Base-by-base conservation (phyloP, 2,329 filamentous ascomycete species). In the Scedosporium dehoogii region DNA sequence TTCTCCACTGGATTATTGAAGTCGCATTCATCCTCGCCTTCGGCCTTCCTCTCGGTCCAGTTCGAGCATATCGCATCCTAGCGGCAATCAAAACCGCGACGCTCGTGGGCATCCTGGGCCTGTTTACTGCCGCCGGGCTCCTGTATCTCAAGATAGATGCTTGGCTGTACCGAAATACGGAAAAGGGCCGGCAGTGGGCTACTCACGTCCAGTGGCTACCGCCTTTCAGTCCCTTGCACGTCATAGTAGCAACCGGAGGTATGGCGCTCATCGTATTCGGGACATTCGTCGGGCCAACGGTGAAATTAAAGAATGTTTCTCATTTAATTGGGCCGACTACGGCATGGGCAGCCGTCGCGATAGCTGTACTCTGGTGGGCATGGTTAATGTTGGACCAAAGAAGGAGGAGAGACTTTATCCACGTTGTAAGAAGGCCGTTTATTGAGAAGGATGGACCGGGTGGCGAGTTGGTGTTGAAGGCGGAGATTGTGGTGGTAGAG, bases 1-100 rank as follows among this genome's bases (percentile, higher is more conserved):
- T 62, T 21, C 63, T 66, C 5, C 65, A 66, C 38, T 62, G 58
- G 62, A 27, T 27, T 25, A 58, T 64, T 23, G 63, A 60, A 18
- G 60, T 63, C 3, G 12, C 63, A 18, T 62, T 66, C 48, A 60
- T 66, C 29, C 33, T 64, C 3, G 63, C 56, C 5, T 62, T 48
- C 18, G 44, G 44, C 16, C 9, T 48, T 9, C n/a, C 18, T 21
- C 44, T 48, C 18, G 44, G 44, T 6, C 44, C 44, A 3, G 18
- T 18, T 48, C 44, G 44, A 21, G 44, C 44, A 3, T 48, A 48
- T 21, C n/a, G 44, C 44, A 21, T 48, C 4, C 18, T 48, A 10
- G 44, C 44, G 6, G 44, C 44, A 10, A 48, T 48, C 44, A 48
- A 48, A 21, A 48, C 44, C 44, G 44, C 44, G 1, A 48, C 44